Evolutionary conservation across 2,329 filamentous ascomycete genomes (phyloP).

Genomic region (Colletotrichum navitas): DNA sequence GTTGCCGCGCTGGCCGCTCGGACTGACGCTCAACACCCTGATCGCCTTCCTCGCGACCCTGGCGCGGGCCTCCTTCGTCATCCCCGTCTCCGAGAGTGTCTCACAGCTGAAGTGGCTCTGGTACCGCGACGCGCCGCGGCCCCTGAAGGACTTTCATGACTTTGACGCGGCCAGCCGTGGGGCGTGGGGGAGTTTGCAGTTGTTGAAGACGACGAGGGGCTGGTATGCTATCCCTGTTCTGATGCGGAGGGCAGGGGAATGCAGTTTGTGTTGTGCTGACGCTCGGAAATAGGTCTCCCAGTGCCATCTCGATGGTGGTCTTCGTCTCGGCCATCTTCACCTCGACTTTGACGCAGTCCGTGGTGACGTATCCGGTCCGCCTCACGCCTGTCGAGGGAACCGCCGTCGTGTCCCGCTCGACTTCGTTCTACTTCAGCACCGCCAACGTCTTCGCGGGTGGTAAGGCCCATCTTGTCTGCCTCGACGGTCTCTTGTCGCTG

Average conservation of each 20-base stretch:
- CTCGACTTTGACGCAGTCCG: constrained; percentile 28
- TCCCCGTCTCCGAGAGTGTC: constrained; percentile 46
- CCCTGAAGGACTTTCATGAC: constrained; percentile 44
- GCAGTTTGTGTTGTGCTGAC: not conserved
- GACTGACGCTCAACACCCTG: constrained; percentile 48
- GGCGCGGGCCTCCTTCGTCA: constrained; percentile 44
- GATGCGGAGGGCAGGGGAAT: no score
- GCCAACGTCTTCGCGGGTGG: not conserved
- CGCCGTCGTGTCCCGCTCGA: constrained; percentile 14
- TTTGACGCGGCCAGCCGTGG: constrained; percentile 45
- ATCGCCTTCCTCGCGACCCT: constrained; percentile 47
- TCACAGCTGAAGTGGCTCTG: constrained; percentile 47
- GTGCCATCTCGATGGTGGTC: not conserved
- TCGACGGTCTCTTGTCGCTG: not conserved
- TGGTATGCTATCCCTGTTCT: not conserved
- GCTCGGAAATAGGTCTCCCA: not conserved
- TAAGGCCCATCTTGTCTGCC: not conserved
- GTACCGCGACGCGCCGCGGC: constrained; percentile 38
- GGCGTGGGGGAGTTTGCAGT: constrained; percentile 38
- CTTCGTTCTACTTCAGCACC: constrained; percentile 17
- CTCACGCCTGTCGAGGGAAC: not conserved
- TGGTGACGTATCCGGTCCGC: constrained; percentile 24
- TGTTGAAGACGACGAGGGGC: constrained; percentile 19
- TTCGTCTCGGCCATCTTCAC: constrained; percentile 23
- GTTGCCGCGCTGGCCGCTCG: constrained; percentile 40